Evolutionary conservation across 176 grass and related monocot genomes (phyloP), one percentile per base, ranked within the genome.

Genomic region (Hordeum marinum): DNA sequence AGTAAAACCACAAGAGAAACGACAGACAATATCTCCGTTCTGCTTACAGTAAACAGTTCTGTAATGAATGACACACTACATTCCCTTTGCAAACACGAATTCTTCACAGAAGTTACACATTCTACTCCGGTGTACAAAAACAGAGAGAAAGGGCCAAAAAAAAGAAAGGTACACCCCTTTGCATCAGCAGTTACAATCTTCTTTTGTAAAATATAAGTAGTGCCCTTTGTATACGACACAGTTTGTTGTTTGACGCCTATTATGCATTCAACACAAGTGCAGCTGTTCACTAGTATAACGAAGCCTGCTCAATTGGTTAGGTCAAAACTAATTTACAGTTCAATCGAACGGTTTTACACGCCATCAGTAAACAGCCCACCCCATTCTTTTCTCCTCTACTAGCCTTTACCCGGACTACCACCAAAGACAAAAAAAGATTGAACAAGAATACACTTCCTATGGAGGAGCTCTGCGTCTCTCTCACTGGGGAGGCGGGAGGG

Each of bases 281-380:
- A 72, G 24, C 69, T 83, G 73, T 67, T 17, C 65, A 73, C 45
- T 25, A 21, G 52, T 57, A 50, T 43, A 57, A 25, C 59, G 79
- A 3, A 81, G 36, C 67, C 25, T 71, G 21, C 65, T 79, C 82
- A 63, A 81, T 34, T 82, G 62, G 77, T 32, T 39, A 74, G 32
- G 62, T 79, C 84, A 67, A 79, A 87, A 80, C 68, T 84, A 82
- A 78, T 88, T 37, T 91, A 88, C 86, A 91, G 77, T 82, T 82
- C 90, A 85, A 77, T 63, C 29, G 78, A 82, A 46, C 48, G 21
- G 45, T 77, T 71, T 78, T 82, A 64, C 57, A 85, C 64, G 64
- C 42, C 82, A 75, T 78, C 2, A 88, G 70, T 59, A 36, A 64
- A 72, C 85, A 82, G 36, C 82, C 1, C 85, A 68, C 52, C 35